Conservation (phyloP, 305 asterid genomes). For the Euphrasia arctica region DNA sequence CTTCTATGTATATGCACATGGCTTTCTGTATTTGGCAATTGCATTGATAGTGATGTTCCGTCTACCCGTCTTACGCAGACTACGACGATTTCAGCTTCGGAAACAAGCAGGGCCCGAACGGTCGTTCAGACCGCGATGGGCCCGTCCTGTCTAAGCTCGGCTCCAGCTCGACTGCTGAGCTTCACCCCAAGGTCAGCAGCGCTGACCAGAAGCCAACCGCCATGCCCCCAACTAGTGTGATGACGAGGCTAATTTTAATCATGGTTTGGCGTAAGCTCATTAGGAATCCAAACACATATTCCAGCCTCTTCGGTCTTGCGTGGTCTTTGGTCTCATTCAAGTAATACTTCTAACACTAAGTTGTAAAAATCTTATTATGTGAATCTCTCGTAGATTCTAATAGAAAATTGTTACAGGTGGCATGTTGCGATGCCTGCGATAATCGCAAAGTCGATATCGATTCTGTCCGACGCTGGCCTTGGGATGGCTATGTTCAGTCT, state of each 20-base stretch:
- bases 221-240: slow-evolving; percentile 92
- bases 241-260: slow-evolving; percentile 83
- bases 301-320: slow-evolving; percentile 75
- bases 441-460: slow-evolving; percentile 71
- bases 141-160: slow-evolving; percentile 84
- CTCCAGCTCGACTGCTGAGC: slow-evolving; percentile 85
- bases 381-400: not conserved
- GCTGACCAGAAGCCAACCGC: slow-evolving; percentile 48
- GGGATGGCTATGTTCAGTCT: slow-evolving; percentile 99
- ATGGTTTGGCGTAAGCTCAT: slow-evolving; percentile 97
- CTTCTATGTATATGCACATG: slow-evolving; percentile 29
- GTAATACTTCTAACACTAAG: slow-evolving; percentile 28
- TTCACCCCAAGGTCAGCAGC: slow-evolving; percentile 51
- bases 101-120: slow-evolving; percentile 52
- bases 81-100: slow-evolving; percentile 85
- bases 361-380: not conserved
- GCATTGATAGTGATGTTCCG: not conserved
- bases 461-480: slow-evolving; percentile 89
- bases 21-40: slow-evolving; percentile 5
- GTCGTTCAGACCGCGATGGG: slow-evolving; percentile 51
- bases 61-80: slow-evolving; percentile 35
- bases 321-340: slow-evolving; percentile 89
- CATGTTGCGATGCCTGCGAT: slow-evolving; percentile 82
- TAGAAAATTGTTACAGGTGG: slow-evolving; percentile 48
- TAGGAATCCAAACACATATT: slow-evolving; percentile 86